Percentiles rank a stretch among this genome's conserved stretches.
Evolutionary conservation across 2,329 filamentous ascomycete genomes (phyloP).

Genomic region (Hirsutella rhossiliensis): DNA sequence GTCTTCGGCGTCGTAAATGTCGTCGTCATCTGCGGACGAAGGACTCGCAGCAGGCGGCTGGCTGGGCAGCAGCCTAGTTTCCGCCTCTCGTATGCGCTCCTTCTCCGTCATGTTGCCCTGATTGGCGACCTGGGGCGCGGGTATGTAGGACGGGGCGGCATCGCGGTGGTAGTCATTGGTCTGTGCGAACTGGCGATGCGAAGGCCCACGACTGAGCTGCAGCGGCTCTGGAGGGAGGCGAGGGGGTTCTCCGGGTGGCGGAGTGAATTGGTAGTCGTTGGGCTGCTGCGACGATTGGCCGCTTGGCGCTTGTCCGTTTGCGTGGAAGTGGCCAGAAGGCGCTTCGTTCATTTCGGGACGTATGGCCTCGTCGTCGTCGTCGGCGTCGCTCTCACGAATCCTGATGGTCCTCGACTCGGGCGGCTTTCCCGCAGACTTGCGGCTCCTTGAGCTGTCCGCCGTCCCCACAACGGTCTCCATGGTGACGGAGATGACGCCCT

Average conservation of each 20-base stretch:
- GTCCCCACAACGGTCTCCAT: constrained; percentile 87
- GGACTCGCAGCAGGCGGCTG: constrained; percentile 37
- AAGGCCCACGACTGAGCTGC: background rate
- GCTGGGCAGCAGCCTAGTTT: constrained; percentile 71
- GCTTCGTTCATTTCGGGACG: constrained; percentile 8
- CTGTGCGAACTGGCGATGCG: constrained; percentile 3
- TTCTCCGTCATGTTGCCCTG: constrained; percentile 67
- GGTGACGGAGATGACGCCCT: constrained; percentile 76
- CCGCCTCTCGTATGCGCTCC: constrained; percentile 63
- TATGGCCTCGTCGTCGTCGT: constrained; percentile 20
- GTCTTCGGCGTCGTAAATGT: constrained; percentile 37
- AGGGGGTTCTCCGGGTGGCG: constrained; percentile 3
- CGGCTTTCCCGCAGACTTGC: constrained; percentile 12
- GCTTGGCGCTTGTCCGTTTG: background rate
- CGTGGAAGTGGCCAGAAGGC: constrained; percentile 12
- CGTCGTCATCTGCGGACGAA: constrained; percentile 33
- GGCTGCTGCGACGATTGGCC: constrained; percentile 1
- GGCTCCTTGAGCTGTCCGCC: constrained; percentile 49
- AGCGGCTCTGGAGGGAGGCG: constrained; percentile 6
- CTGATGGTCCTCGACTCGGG: constrained; percentile 14
- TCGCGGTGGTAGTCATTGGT: constrained; percentile 9
- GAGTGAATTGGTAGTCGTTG: constrained; percentile 20
- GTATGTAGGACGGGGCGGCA: constrained; percentile 36
- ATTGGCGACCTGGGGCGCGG: constrained; percentile 45
- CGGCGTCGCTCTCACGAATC: constrained; percentile 19